phyloP scores from a whole-genome alignment of 2,329 filamentous ascomycete genomes.

The Claviceps spartinae region DNA sequence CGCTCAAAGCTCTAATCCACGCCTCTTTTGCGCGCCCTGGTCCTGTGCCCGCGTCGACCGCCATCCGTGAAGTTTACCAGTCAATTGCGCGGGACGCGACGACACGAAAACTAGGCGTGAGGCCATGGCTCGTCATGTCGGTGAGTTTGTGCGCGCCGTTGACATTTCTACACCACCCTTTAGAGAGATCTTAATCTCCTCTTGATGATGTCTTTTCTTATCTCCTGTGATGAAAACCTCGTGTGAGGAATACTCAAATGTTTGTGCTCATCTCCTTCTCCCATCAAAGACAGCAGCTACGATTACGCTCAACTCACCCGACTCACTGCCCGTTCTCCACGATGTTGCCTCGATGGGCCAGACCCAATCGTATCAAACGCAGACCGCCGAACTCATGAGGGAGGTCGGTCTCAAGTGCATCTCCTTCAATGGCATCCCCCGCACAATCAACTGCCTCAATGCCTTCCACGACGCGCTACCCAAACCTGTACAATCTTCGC shows the following conservation, averaged over 20 bases:
- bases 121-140: conserved; percentile 54
- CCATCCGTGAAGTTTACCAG: conserved; percentile 51
- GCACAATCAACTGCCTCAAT: conserved; percentile 70
- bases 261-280: not conserved
- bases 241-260: not conserved
- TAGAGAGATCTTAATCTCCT: too few relatives aligned
- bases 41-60: conserved; percentile 47
- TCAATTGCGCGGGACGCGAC: conserved; percentile 49
- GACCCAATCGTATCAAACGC: conserved; percentile 16
- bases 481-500: conserved; percentile 32
- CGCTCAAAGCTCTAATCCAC: conserved; percentile 62
- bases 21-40: conserved; percentile 52
- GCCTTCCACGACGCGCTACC: conserved; percentile 55
- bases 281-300: conserved; percentile 55
- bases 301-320: conserved; percentile 76
- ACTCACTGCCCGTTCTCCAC: conserved; percentile 54
- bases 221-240: too few relatives aligned
- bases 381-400: conserved; percentile 57
- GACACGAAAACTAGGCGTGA: conserved; percentile 45
- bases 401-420: conserved; percentile 67
- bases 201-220: too few relatives aligned
- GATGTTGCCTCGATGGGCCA: conserved; percentile 26
- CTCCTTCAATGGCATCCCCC: conserved; percentile 69
- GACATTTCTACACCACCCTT: too few relatives aligned
- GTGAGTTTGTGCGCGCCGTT: conserved; percentile 23